These are phyloP conservation scores for Rhododendron simsii DNA, from an alignment of 148 eudicot genomes.

Conservation along the genomic window DNA sequence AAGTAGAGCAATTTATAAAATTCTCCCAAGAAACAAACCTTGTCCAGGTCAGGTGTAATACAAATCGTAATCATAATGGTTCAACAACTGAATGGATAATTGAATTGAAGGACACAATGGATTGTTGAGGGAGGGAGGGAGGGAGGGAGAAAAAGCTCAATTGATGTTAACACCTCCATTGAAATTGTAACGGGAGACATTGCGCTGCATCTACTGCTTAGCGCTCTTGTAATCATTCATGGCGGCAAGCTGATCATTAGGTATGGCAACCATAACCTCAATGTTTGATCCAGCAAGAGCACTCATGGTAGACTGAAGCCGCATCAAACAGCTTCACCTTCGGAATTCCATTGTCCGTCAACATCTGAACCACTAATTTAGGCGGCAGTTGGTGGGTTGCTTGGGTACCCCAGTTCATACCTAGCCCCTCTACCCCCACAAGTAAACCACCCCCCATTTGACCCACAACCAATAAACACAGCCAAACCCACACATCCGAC, in stretches of 20 bases:
- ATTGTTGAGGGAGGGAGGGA: not conserved
- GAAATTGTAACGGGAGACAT: constrained; percentile 58
- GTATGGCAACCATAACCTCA: constrained; percentile 89
- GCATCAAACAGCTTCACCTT: constrained; percentile 89
- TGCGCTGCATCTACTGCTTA: constrained; percentile 57
- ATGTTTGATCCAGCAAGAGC: constrained; percentile 67
- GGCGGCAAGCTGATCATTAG: constrained; percentile 52
- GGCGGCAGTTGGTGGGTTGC: constrained; percentile 60
- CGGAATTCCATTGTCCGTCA: constrained; percentile 66
- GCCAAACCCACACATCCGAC: not conserved
- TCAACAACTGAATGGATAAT: not conserved
- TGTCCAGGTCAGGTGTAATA: not conserved
- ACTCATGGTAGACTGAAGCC: constrained; percentile 41
- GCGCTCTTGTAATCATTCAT: constrained; percentile 55
- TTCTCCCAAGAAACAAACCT: not conserved
- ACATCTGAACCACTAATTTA: constrained; percentile 57
- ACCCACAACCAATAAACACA: not conserved
- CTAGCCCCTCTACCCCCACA: constrained; percentile 45
- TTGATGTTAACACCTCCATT: constrained; percentile 83
- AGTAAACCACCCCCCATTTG: not conserved
- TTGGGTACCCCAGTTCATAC: constrained; percentile 91
- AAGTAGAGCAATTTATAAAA: not conserved
- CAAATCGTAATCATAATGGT: not conserved
- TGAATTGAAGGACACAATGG: not conserved
- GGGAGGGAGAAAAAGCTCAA: constrained; percentile 24